Base-by-base conservation (phyloP, 768 basidiomycete species). In the Fibroporia radiculosa region DNA sequence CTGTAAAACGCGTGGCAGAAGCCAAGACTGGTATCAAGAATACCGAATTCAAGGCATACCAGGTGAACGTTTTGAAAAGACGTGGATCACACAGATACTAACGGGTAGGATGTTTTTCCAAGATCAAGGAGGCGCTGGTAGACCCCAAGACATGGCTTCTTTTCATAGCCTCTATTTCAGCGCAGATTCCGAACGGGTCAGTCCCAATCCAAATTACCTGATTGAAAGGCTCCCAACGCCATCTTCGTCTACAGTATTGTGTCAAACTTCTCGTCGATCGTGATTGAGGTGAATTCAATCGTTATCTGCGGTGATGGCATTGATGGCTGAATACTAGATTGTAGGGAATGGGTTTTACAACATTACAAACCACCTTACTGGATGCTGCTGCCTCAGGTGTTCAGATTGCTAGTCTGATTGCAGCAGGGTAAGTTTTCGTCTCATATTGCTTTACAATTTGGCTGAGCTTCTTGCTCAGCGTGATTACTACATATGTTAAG, bases 131-230 rank as follows among this genome's bases (percentile, higher is more conserved):
- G 10, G 53, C 49, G 3, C 32, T 53, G 13, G 23, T 47, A n/a
- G 66, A 66, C 41, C 63, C 64, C 8, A 66, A 65, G 49, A 64
- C 63, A 0, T 67, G 62, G 50, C 45, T 63, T 6, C 55, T 66
- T 4, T 62, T 67, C 45, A 23, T 64, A 27, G 60, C 62, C 4
- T 52, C 60, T 23, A 52, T 64, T 37, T 58, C 62, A 12, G 60
- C 65, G 2, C 62, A 63, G 36, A 64, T 68, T 37, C 66, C 66
- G 6, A 59, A 62, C 36, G 58, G 52, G 49, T 53, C 22, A 5
- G 40, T 44, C 14, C 27, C n/a, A 13, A 19, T 10, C 10, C 29
- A 14, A 34, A 19, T 34, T 14, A 5, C n/a, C 29, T 38, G 4
- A 28, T 16, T 16, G 12, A n/a, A 10, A 10, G 23, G 31, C 25